Conservation (phyloP, 148 eudicot genomes). For the Chenopodium berlandieri region DNA sequence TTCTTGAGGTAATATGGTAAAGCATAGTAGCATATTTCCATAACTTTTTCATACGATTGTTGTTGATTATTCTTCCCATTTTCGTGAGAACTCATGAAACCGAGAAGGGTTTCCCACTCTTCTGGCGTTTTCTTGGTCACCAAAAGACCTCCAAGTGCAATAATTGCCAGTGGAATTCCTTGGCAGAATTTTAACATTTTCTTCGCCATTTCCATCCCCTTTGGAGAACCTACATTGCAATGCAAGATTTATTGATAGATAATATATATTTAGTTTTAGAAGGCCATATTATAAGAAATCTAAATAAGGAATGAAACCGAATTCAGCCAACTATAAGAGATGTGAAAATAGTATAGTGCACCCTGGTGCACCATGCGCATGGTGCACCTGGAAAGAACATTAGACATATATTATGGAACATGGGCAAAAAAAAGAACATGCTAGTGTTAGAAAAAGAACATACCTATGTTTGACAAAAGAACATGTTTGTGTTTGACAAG, state of each 20-base stretch:
- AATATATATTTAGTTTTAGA: no score
- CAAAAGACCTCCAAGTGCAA: conserved; percentile 48
- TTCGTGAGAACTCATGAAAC: conserved; percentile 24
- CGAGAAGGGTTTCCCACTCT: conserved; percentile 38
- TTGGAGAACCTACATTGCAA: conserved; percentile 19
- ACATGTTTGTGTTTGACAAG: no score
- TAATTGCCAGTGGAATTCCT: conserved; percentile 46
- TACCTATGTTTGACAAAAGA: no score
- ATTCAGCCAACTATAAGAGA: not conserved
- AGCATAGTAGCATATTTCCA: conserved; percentile 40
- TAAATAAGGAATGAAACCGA: not conserved
- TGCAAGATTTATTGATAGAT: not conserved
- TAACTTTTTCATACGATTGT: conserved; percentile 30
- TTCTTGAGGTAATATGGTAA: conserved; percentile 46
- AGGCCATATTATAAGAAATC: not conserved
- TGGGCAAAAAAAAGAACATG: no score
- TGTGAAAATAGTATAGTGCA: not conserved
- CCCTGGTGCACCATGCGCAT: no score
- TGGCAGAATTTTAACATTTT: conserved; percentile 37
- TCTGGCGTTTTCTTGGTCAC: conserved; percentile 27
- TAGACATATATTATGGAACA: no score
- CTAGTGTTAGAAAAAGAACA: no score
- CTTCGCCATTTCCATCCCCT: conserved; percentile 37
- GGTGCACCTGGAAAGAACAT: no score
- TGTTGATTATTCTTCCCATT: conserved; percentile 17